Base-by-base conservation (phyloP, 2,329 filamentous ascomycete genomes). In the Dothidotthia symphoricarpi region DNA sequence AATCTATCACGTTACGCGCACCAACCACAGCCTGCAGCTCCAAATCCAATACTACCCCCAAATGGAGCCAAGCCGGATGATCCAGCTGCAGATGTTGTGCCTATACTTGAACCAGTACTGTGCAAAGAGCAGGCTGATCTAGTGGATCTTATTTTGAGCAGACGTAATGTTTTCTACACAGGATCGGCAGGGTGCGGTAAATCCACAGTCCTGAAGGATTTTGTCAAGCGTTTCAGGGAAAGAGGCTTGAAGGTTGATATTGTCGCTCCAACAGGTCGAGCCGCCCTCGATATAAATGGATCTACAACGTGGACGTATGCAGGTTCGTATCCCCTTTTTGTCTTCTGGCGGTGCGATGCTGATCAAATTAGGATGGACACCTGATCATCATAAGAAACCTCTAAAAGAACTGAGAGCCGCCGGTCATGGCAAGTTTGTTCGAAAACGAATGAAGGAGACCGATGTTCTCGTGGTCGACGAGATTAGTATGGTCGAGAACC, bases 391-490 rank as follows among this genome's bases (percentile, higher is more conserved):
- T 47, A 75, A 74, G 39, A 61, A 60, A 24, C 45, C 67, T 0
- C 47, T 78, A 0, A 34, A 66, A 0, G 43, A 62, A 1, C 41
- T 77, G 15, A 58, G 55, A 24, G 3, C 24, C 1, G 51, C 30
- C 1, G 67, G 69, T 0, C 57, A 63, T 16, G 64, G 59, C 7
- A 64, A 64, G 8, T 53, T 60, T 2, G 53, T 68, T 0, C 58
- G 46, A 15, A 54, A 65, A 1, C 66, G 73, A 14, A 10, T 30
- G n/a, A 36, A 25, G 0, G 22, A 57, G 0, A 78, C 75, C 0
- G 69, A 83, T 33, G 74, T 81, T 1, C 67, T 85, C 1, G 71
- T 85, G 16, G 78, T 85, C 12, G 81, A 85, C 48, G 82, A 85
- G 59, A 77, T 85, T 40, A 80, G 75, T 45, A 85, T 85, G 81